Base-by-base conservation (phyloP, 345 rosid genomes). In the Salix arbutifolia region DNA sequence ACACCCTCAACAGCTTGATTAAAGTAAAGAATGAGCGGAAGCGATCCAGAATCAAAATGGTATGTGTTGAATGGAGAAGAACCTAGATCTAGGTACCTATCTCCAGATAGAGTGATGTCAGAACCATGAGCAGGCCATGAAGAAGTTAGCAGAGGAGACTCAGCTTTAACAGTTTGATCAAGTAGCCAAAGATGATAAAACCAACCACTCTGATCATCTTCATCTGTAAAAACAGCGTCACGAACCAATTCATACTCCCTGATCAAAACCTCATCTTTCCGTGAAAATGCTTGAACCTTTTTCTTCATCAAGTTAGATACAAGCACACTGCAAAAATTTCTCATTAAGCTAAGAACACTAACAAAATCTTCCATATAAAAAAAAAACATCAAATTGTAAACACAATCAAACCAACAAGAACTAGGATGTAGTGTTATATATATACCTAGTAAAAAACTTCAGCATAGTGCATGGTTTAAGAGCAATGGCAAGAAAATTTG, bases 161-260 rank as follows among this genome's bases (percentile, higher is more conserved):
- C 89, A 76, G 71, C 84, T 78, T 82, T 86, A 78, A 90, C 87
- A 67, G 98, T 93, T 82, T 89, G 97, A 78, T 88, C 91, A 82
- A 93, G 91, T 84, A 96, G 95, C 98, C 99, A 96, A 74, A 81
- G 96, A 89, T 93, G 96, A 86, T 96, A 96, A 88, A 93, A 92
- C 99, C 98, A 96, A 68, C 93, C 98, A 76, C 99, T 91, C 87
- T 93, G 98, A 80, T 93, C 98, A 83, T 89, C 94, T 52, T 90
- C 91, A 78, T 96, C 98, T 0, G 94, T 93, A 78, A 91, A 93
- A 79, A 93, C 81, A 56, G 98, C 98, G 65, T 86, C 82, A 75
- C 86, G 94, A 60, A 96, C 90, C 77, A 88, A 74, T 53, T 86
- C 89, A 85, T 85, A 91, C 84, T 96, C 98, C 46, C 88, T 87